Conservation (phyloP, 192 early-diverging fungal species). For the Piromyces finnis region DNA sequence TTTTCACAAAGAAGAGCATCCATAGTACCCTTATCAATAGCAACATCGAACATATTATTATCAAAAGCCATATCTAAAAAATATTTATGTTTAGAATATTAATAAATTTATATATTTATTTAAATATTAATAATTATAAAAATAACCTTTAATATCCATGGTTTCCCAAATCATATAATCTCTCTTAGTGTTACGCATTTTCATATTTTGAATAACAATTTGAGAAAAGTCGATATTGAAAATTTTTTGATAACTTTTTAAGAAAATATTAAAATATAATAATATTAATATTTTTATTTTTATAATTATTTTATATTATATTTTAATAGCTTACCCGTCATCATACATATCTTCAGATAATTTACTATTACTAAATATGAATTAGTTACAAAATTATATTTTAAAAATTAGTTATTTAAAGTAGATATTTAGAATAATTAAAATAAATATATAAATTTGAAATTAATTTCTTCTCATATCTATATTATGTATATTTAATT, state of each 20-base stretch:
- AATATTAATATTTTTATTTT: slow-evolving; percentile 1
- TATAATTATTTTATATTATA: slow-evolving; percentile 6
- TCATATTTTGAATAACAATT: slow-evolving; percentile 64
- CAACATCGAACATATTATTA: slow-evolving; percentile 44
- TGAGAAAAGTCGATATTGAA: slow-evolving; percentile 66
- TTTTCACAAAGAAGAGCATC: slow-evolving; percentile 75
- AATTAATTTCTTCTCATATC: too few relatives aligned
- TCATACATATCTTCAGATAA: slow-evolving; percentile 61
- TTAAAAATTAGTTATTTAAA: too few relatives aligned
- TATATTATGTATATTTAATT: too few relatives aligned
- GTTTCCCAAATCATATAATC: slow-evolving; percentile 26
- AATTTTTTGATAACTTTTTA: background rate
- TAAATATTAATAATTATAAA: background rate
- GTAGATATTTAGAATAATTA: too few relatives aligned
- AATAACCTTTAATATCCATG: slow-evolving; percentile 44
- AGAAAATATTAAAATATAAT: background rate
- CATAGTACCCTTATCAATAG: slow-evolving; percentile 81
- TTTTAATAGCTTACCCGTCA: slow-evolving; percentile 49
- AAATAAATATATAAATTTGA: too few relatives aligned
- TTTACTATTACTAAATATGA: background rate
- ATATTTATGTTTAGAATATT: too few relatives aligned
- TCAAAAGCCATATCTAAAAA: slow-evolving; percentile 34
- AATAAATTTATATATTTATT: too few relatives aligned
- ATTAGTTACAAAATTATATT: too few relatives aligned
- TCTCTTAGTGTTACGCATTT: slow-evolving; percentile 17